Conservation (phyloP, 2,329 filamentous ascomycete species). For the Zymoseptoria crescenta region DNA sequence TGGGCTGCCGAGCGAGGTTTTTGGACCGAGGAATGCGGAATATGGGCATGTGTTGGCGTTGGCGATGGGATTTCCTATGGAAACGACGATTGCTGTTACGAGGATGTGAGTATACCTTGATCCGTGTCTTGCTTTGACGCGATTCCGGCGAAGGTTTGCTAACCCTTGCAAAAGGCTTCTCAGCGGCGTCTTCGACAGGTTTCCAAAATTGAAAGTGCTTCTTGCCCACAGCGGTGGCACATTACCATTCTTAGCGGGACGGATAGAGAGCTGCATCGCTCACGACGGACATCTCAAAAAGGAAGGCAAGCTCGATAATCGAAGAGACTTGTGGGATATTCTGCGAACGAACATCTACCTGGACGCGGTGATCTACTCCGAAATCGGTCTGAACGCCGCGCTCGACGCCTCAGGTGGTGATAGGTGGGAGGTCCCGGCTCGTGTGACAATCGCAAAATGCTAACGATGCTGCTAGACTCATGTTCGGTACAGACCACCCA, state of each 20-base stretch:
- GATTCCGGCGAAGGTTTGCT: neutral
- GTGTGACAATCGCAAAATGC: neutral
- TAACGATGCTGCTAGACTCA: constrained; percentile 7
- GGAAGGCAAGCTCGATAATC: constrained; percentile 51
- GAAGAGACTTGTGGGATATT: constrained; percentile 55
- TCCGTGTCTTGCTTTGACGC: neutral
- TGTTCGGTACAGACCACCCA: constrained; percentile 63
- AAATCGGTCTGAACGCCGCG: constrained; percentile 64
- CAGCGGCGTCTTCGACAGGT: constrained; percentile 74
- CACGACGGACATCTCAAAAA: constrained; percentile 71
- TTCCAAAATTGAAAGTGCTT: constrained; percentile 61
- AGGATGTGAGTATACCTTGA: constrained; percentile 54
- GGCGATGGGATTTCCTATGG: constrained; percentile 79
- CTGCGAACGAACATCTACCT: constrained; percentile 72
- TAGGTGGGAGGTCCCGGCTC: constrained; percentile 37
- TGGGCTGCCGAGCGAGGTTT: constrained; percentile 72
- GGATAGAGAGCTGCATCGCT: constrained; percentile 78
- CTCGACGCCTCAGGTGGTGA: constrained; percentile 60
- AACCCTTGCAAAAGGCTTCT: constrained; percentile 40
- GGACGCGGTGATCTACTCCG: constrained; percentile 77
- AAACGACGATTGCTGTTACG: constrained; percentile 84
- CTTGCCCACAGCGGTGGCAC: constrained; percentile 85
- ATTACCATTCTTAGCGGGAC: constrained; percentile 76
- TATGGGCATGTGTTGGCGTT: constrained; percentile 86
- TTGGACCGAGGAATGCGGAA: constrained; percentile 61